Evolutionary conservation across 2,329 filamentous ascomycete species (phyloP).

Genomic region (Fusarium fracticaudum): DNA sequence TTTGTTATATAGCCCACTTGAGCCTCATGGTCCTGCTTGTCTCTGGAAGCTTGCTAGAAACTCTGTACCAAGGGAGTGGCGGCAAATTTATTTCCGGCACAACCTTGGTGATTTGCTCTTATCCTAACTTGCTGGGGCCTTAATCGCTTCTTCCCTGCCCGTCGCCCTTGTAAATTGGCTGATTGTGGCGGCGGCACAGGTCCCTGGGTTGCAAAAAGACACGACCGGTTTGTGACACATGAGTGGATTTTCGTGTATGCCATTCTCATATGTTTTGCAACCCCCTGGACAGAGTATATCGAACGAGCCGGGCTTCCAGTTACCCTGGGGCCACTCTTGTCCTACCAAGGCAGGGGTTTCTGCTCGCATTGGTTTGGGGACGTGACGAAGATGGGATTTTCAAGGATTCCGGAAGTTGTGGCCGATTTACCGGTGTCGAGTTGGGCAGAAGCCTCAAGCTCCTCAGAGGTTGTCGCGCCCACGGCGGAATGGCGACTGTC

Average conservation of each 20-base stretch:
- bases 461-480: neutral
- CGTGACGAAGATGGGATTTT: neutral
- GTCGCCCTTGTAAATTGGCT: constrained; percentile 5
- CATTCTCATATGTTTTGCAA: neutral
- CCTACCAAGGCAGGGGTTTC: neutral
- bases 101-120: neutral
- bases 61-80: neutral
- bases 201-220: neutral
- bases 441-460: neutral
- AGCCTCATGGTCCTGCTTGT: neutral
- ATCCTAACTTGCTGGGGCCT: neutral
- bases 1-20: neutral
- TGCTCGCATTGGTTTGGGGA: neutral
- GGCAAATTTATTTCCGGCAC: neutral
- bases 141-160: neutral
- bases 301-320: neutral
- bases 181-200: neutral
- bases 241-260: neutral
- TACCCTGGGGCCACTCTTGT: neutral
- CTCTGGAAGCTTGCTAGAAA: neutral
- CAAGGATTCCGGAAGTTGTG: neutral
- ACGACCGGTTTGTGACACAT: neutral
- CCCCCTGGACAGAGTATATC: neutral
- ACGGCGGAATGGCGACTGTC: neutral
- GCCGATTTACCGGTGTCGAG: neutral